phyloP scores from a whole-genome alignment of 2,329 filamentous ascomycete species.

The Talaromyces sp. region DNA sequence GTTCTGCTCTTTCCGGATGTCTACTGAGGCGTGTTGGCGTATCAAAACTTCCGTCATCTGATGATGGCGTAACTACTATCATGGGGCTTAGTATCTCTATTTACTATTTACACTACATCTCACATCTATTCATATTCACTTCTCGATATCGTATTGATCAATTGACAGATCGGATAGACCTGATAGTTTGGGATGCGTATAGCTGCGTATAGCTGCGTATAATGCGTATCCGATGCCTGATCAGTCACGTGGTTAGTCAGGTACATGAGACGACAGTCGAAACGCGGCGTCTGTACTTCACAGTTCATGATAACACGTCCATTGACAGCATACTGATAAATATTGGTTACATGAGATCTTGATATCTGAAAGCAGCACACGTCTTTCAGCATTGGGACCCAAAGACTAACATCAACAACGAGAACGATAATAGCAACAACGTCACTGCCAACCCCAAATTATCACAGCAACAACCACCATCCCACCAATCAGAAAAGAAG shows the following conservation, averaged over 20 bases:
- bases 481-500: background rate
- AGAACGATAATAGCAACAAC: background rate
- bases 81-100: background rate
- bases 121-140: background rate
- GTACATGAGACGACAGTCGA: background rate
- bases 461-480: background rate
- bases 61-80: background rate
- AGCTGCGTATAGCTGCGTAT: too few relatives aligned
- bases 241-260: slow-evolving; percentile 5
- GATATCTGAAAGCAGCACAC: background rate
- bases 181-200: background rate
- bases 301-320: background rate
- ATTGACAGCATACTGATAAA: background rate
- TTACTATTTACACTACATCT: background rate
- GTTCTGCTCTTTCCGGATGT: background rate
- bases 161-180: background rate
- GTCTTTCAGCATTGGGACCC: background rate
- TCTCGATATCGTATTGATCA: background rate
- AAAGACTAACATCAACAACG: background rate
- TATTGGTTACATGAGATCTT: background rate
- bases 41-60: background rate
- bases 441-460: background rate
- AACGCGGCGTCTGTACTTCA: background rate
- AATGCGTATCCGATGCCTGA: background rate
- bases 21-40: slow-evolving; percentile 13